These are phyloP conservation scores for Colletotrichum spaethianum DNA, from an alignment of 2,329 filamentous ascomycete species.

Conservation along the genomic window DNA sequence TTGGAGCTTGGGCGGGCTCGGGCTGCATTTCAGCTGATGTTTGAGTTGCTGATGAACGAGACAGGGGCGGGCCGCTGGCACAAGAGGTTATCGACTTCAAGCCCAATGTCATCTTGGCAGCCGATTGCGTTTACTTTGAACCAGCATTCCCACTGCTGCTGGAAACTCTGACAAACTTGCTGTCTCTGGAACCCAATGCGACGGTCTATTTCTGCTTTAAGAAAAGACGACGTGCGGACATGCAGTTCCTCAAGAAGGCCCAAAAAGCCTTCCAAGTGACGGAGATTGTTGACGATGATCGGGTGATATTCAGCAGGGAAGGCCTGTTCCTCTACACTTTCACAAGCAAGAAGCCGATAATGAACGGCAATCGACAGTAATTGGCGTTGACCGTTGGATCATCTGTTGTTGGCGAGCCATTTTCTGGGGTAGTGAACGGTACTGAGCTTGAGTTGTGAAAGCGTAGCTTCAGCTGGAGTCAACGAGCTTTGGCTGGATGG, in stretches of 20 bases:
- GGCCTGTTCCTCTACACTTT: conserved; percentile 74
- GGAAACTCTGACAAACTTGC: conserved; percentile 80
- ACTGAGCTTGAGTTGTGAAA: not conserved
- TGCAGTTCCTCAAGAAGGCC: conserved; percentile 80
- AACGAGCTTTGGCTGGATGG: not conserved
- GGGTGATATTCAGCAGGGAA: conserved; percentile 69
- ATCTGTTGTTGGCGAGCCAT: not conserved
- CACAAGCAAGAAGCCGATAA: conserved; percentile 53
- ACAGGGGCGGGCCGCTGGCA: conserved; percentile 73
- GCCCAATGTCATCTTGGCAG: conserved; percentile 89
- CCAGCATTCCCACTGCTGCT: conserved; percentile 92
- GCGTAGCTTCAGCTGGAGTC: not conserved
- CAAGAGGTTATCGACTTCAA: conserved; percentile 66
- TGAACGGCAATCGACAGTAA: conserved; percentile 5
- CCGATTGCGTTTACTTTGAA: conserved; percentile 98
- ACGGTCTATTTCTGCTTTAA: conserved; percentile 92
- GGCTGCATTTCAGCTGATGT: conserved; percentile 19
- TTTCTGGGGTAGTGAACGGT: not conserved
- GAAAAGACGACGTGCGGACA: conserved; percentile 85
- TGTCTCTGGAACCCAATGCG: conserved; percentile 78
- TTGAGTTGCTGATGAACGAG: conserved; percentile 25
- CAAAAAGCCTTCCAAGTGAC: conserved; percentile 76
- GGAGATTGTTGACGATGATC: conserved; percentile 74
- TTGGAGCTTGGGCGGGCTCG: not conserved
- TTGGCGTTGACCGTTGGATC: not conserved